Base-by-base conservation (phyloP, 129 eudicot genomes). In the Artemisia annua region DNA sequence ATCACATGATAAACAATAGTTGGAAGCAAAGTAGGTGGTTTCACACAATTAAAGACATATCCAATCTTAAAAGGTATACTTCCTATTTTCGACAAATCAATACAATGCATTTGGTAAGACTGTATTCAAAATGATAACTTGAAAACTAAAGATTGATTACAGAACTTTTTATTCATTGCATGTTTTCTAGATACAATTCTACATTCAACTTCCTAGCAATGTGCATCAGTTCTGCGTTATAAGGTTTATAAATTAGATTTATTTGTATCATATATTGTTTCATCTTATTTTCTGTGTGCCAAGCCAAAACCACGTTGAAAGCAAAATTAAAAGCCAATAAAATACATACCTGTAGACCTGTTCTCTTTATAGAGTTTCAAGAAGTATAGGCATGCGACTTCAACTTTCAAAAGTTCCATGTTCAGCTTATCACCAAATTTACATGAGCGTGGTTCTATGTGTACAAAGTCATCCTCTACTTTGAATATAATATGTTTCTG, bases 371-470 rank as follows among this genome's bases (percentile, higher is more conserved):
- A 66, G 48, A 90, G 91, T 69, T 80, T 84, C 75, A 88, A 69
- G 63, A 74, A 95, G 86, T 88, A 90, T 52, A 84, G 67, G 87
- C 97, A 90, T 71, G 99, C 97, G 15, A 85, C 85, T 72, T 88
- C 91, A 76, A 82, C 85, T 81, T 86, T 88, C 73, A 95, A 16
- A 65, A 79, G 50, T 44, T 84, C 89, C 54, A 84, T 73, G 81
- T 76, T 71, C 30, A 84, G 83, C 78, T 84, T 85, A 84, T 71
- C 82, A 58, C 81, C 84, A 70, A 68, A 64, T 51, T 58, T 73
- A 81, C 76, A 80, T 1, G 81, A 65, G 67, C 59, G 80, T 15
- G 76, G 78, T 66, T 85, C 85, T 62, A 90, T 63, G 64, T 82
- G 84, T 67, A 90, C 83, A 67, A 81, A 74, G 61, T 79, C 88